Evolutionary conservation across 441 rosid genomes (phyloP), one percentile per base, ranked within the genome.

Genomic region (Erodium trifolium): DNA sequence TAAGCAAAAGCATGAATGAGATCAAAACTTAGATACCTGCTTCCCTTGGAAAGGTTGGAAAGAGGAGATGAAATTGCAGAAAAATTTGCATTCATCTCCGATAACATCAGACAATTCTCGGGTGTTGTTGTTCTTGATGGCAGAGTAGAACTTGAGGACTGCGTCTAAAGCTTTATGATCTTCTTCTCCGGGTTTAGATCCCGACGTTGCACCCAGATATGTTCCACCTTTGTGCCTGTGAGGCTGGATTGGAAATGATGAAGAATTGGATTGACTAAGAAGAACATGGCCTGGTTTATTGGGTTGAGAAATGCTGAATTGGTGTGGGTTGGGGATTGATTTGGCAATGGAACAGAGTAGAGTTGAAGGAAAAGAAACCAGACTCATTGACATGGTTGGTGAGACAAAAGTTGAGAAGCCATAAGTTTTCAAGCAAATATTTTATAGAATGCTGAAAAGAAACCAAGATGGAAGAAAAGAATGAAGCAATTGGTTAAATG

Each of bases 1-100:
- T 23, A 23, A 23, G 27, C 27, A 23, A 23, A 23, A 23, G 27
- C 27, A 2, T 23, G 27, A 23, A 23, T 23, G 27, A 23, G 27
- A 23, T 23, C 27, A 23, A 55, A 2, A 14, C 62, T 14, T 16
- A 35, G 13, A 12, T 71, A 87, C 96, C 92, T 83, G 75, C 78
- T 92, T 92, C 67, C 94, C 96, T 49, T 87, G 87, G 59, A 89
- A 80, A 19, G 80, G 77, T 7, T 78, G 76, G 74, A 72, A 78
- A 76, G 78, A 83, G 0, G 87, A 84, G 72, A 80, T 66, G 69
- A 89, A 84, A 63, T 87, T 92, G 82, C 85, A 83, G 60, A 81
- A 75, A 65, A 86, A 92, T 18, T 76, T 80, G 70, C 96, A 89
- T 70, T 92, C 93, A 6, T 91, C 97, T 1, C 82, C 86, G 23